phyloP scores from a whole-genome alignment of 371 early-diverging fungal genomes.

The Circinella umbellata region DNA sequence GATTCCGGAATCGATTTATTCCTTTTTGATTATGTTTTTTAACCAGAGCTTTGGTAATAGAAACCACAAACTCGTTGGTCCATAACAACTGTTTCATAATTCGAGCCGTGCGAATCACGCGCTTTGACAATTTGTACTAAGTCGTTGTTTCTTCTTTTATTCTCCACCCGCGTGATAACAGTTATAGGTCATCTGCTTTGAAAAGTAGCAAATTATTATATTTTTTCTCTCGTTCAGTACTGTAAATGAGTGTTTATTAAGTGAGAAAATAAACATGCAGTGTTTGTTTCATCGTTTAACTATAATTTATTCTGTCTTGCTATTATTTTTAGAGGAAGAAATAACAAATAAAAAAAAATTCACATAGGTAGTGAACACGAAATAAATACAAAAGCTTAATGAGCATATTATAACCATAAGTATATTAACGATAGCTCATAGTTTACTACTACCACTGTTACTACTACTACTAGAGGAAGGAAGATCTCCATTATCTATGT shows the following conservation, averaged over 20 bases:
- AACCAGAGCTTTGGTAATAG: constrained; percentile 1
- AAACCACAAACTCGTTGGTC: neutral
- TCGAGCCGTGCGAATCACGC: constrained; percentile 7
- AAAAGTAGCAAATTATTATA: neutral
- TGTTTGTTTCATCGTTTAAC: neutral
- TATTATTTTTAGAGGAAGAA: neutral
- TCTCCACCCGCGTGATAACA: neutral
- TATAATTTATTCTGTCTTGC: neutral
- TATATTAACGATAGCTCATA: too few species aligned
- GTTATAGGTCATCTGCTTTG: neutral
- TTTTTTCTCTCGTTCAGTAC: too few species aligned
- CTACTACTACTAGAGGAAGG: neutral
- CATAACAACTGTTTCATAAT: neutral
- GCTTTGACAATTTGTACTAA: constrained; percentile 1
- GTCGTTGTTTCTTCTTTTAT: neutral
- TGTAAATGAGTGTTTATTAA: neutral
- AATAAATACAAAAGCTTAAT: too few species aligned
- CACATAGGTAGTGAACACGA: too few species aligned
- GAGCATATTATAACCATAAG: too few species aligned
- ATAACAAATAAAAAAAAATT: too few species aligned
- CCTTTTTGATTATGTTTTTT: neutral
- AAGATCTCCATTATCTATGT: constrained; percentile 40
- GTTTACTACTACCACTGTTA: neutral
- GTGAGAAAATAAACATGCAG: neutral
- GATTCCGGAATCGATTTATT: neutral